Conservation (phyloP, 345 rosid species). For the Laguncularia racemosa region DNA sequence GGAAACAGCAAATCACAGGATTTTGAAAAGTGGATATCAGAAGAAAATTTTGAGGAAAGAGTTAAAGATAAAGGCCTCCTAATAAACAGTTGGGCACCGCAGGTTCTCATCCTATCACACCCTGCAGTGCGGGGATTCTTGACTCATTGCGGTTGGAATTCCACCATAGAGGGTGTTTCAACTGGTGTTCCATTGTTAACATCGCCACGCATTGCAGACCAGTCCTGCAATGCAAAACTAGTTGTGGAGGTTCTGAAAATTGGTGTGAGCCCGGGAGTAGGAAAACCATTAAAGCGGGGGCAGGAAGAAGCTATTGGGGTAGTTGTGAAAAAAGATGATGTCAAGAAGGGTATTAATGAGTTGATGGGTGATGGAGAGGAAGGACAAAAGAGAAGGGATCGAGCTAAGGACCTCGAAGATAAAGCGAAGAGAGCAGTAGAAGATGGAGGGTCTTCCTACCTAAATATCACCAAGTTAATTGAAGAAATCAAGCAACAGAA, state of each 20-base stretch:
- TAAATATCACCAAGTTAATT: conserved; percentile 8
- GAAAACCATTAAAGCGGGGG: conserved; percentile 3
- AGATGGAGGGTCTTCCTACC: conserved; percentile 21
- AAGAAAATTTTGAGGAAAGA: conserved; percentile 20
- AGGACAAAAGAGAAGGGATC: conserved; percentile 14
- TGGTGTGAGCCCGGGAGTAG: conserved; percentile 19
- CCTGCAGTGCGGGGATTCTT: conserved; percentile 24
- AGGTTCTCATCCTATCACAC: conserved; percentile 26
- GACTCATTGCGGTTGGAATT: conserved; percentile 40
- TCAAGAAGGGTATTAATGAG: conserved; percentile 13
- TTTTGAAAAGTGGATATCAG: conserved; percentile 21
- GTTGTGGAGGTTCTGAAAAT: conserved; percentile 13
- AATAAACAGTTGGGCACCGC: conserved; percentile 35
- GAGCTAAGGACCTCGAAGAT: conserved; percentile 13
- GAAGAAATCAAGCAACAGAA: conserved; percentile 10
- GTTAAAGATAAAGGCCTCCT: conserved; percentile 19
- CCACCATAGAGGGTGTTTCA: conserved; percentile 15
- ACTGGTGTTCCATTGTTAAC: conserved; percentile 26
- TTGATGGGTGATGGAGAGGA: conserved; percentile 17
- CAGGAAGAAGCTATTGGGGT: conserved; percentile 7
- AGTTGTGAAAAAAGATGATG: conserved; percentile 16
- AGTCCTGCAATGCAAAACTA: conserved; percentile 31
- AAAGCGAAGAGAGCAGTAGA: conserved; percentile 19
- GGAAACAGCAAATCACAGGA: conserved; percentile 8
- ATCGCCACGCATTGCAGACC: conserved; percentile 31